These are phyloP conservation scores for Paramarasmius palmivorus DNA, from an alignment of 1,284 basidiomycete genomes.

Conservation along the genomic window DNA sequence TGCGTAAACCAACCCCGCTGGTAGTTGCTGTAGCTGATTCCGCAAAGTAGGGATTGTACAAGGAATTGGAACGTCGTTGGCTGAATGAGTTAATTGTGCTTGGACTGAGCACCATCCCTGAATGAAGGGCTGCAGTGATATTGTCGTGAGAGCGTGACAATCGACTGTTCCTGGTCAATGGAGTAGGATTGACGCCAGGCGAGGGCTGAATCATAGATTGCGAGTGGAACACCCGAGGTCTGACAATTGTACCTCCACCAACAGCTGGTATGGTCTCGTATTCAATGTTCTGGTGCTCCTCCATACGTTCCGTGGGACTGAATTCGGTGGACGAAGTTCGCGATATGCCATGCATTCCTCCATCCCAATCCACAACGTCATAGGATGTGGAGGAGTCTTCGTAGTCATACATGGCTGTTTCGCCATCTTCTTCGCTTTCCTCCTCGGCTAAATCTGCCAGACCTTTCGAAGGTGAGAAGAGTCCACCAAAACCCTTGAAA, in stretches of 20 bases:
- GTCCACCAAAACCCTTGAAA: slow-evolving; percentile 70
- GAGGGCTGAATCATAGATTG: slow-evolving; percentile 43
- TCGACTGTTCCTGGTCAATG: slow-evolving; percentile 7
- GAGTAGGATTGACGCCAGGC: slow-evolving; percentile 6
- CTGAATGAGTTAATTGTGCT: neutral
- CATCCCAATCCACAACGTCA: slow-evolving; percentile 71
- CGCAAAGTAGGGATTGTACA: slow-evolving; percentile 17
- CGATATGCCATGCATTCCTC: slow-evolving; percentile 42
- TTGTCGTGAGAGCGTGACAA: slow-evolving; percentile 8
- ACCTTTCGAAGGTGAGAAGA: slow-evolving; percentile 70
- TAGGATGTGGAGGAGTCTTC: slow-evolving; percentile 56
- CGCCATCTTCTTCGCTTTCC: slow-evolving; percentile 45
- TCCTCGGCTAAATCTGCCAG: slow-evolving; percentile 82
- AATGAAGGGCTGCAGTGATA: slow-evolving; percentile 6
- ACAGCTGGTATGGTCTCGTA: slow-evolving; percentile 78
- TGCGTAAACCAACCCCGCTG: neutral
- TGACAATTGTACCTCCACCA: slow-evolving; percentile 73
- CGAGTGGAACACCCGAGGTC: slow-evolving; percentile 74
- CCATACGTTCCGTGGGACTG: slow-evolving; percentile 21
- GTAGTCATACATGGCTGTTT: slow-evolving; percentile 41
- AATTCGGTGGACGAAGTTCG: slow-evolving; percentile 23
- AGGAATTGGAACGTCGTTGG: neutral
- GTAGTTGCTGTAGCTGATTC: slow-evolving; percentile 6
- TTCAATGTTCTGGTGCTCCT: slow-evolving; percentile 38
- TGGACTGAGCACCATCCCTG: slow-evolving; percentile 6